A percentile compares a stretch with the other conserved stretches of the same genome.
Evolutionary conservation across 768 basidiomycete species (phyloP).

Genomic region (Termitomyces sp.): DNA sequence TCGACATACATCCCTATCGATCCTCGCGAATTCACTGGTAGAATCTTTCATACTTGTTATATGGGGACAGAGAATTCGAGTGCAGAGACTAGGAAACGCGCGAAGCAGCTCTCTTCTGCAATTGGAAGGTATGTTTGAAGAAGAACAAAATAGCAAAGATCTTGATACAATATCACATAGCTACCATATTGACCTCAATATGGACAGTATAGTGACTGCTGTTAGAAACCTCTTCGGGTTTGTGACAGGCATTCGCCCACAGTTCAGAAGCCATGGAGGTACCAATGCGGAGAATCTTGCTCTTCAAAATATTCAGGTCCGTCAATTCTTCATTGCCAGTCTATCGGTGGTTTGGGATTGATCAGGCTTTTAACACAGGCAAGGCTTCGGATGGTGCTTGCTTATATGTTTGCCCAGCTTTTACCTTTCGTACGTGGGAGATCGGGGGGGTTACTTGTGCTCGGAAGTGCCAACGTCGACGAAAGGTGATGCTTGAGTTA

Average conservation of each 20-base stretch:
- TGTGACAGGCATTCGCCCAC: slow-evolving; percentile 61
- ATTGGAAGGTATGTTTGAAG: slow-evolving; percentile 73
- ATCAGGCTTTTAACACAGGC: slow-evolving; percentile 47
- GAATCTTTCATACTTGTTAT: slow-evolving; percentile 97
- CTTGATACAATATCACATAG: slow-evolving; percentile 32
- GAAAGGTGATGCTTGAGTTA: slow-evolving; percentile 62
- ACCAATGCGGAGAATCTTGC: slow-evolving; percentile 88
- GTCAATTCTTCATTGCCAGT: neutral
- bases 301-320: slow-evolving; percentile 92
- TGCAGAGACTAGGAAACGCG: slow-evolving; percentile 77
- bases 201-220: slow-evolving; percentile 88
- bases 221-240: slow-evolving; percentile 79
- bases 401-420: slow-evolving; percentile 94
- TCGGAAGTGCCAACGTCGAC: slow-evolving; percentile 98
- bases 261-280: slow-evolving; percentile 87
- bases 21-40: slow-evolving; percentile 77
- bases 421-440: slow-evolving; percentile 88
- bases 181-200: slow-evolving; percentile 93
- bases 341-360: neutral
- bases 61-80: slow-evolving; percentile 99
- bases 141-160: neutral
- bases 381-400: slow-evolving; percentile 88
- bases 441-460: slow-evolving; percentile 82
- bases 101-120: slow-evolving; percentile 80
- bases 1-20: slow-evolving; percentile 85